Evolutionary conservation across 2,329 filamentous ascomycete genomes (phyloP).

Genomic region (Fusarium circinatum): DNA sequence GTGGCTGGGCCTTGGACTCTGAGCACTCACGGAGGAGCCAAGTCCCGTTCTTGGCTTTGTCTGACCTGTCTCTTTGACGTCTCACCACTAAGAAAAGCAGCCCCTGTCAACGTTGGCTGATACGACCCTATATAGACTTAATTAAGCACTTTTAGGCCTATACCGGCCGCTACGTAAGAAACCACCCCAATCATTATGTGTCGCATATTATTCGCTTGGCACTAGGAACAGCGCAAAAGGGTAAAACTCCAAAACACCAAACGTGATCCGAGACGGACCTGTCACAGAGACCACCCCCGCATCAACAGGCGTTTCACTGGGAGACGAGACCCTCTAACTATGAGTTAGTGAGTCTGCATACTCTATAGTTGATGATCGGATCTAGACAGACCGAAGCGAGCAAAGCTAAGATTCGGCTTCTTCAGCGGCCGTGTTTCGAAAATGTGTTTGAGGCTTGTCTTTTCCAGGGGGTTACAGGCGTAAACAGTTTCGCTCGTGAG

Average conservation of each 20-base stretch:
- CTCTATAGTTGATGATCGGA: constrained; percentile 23
- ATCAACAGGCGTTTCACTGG: constrained; percentile 22
- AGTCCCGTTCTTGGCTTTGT: constrained; percentile 35
- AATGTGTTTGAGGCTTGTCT: constrained; percentile 18
- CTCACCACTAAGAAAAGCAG: constrained; percentile 21
- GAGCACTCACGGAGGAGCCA: constrained; percentile 16
- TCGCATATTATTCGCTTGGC: constrained; percentile 22
- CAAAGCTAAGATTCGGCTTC: constrained; percentile 22
- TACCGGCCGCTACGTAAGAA: constrained; percentile 23
- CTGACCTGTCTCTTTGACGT: constrained; percentile 24
- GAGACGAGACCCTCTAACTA: no score
- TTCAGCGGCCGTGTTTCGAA: constrained; percentile 39
- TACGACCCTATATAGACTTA: constrained; percentile 18
- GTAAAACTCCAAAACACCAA: constrained; percentile 39
- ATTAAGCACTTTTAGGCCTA: constrained; percentile 19
- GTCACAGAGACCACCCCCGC: constrained; percentile 46
- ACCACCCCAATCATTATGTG: constrained; percentile 2
- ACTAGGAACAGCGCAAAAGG: constrained; percentile 18
- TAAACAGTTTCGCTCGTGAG: background rate
- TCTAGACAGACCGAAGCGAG: constrained; percentile 32
- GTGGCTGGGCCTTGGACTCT: background rate
- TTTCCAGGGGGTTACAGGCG: constrained; percentile 12
- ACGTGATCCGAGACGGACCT: constrained; percentile 50
- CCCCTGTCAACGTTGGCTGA: constrained; percentile 1
- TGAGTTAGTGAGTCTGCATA: no score